phyloP scores from a whole-genome alignment of 306 rosid species.

The Quercus engelmannii region DNA sequence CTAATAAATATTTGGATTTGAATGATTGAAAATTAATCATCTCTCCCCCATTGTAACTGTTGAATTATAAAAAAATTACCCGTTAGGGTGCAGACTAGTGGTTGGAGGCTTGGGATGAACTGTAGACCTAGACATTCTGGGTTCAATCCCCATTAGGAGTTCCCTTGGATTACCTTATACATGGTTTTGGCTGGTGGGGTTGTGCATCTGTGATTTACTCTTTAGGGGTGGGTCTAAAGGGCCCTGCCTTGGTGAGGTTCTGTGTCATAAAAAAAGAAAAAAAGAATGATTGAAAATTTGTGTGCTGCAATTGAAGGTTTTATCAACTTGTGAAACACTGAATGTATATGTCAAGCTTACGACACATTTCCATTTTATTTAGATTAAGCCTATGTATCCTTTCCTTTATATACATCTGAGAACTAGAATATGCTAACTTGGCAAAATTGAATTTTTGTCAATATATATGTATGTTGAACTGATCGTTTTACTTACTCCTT shows the following conservation, averaged over 20 bases:
- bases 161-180: too few relatives aligned
- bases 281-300: slow-evolving; percentile 5
- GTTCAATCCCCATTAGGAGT: too few relatives aligned
- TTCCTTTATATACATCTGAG: not conserved
- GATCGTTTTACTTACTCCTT: slow-evolving; percentile 3
- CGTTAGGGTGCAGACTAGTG: too few relatives aligned
- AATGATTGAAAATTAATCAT: not conserved
- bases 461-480: slow-evolving; percentile 1
- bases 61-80: too few relatives aligned
- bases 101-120: too few relatives aligned
- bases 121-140: too few relatives aligned
- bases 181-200: too few relatives aligned
- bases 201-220: too few relatives aligned
- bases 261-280: too few relatives aligned
- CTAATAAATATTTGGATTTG: not conserved
- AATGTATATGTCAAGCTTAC: slow-evolving; percentile 2
- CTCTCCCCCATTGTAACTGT: too few relatives aligned
- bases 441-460: not conserved
- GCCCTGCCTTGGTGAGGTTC: too few relatives aligned
- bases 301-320: slow-evolving; percentile 1
- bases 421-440: not conserved
- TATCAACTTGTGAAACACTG: not conserved
- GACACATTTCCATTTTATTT: not conserved
- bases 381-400: not conserved
- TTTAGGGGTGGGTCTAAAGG: too few relatives aligned